Percentiles rank a stretch among this genome's conserved stretches.
These are phyloP conservation scores for Fusarium sarcochroum DNA, from an alignment of 2,329 filamentous ascomycete species.

Conservation along the genomic window DNA sequence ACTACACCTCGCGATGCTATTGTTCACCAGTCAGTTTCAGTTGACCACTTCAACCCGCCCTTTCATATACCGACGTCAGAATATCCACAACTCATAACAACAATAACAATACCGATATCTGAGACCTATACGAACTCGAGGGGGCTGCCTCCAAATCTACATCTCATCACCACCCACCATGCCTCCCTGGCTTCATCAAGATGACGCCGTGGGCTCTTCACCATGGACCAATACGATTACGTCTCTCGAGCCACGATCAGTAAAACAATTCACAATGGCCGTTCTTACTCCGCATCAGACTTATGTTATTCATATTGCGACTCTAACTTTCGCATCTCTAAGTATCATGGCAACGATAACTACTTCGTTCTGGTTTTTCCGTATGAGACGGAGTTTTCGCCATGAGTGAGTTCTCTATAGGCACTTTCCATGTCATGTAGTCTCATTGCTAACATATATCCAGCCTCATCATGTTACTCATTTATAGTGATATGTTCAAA, in stretches of 20 bases:
- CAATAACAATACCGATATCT: conserved; percentile 7
- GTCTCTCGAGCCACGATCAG: conserved; percentile 30
- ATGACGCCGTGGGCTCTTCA: conserved; percentile 13
- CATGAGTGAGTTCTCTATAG: conserved; percentile 61
- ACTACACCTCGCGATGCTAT: conserved; percentile 20
- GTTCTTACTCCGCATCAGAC: conserved; percentile 38
- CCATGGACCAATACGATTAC: conserved; percentile 27
- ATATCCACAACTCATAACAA: conserved; percentile 18
- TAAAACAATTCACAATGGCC: conserved; percentile 36
- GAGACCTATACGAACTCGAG: conserved; percentile 18
- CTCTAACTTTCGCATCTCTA: conserved; percentile 61
- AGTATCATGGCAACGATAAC: conserved; percentile 70
- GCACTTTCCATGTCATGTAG: background rate
- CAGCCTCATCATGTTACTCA: conserved; percentile 81
- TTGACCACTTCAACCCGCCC: conserved; percentile 11
- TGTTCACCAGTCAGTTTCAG: conserved; percentile 14
- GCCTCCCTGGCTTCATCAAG: conserved; percentile 37
- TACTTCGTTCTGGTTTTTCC: conserved; percentile 79
- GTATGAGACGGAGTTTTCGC: conserved; percentile 81
- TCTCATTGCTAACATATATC: conserved; percentile 15
- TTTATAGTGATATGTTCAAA: conserved; percentile 80
- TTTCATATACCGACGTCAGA: conserved; percentile 16
- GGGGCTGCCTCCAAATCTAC: conserved; percentile 13
- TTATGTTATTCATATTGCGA: conserved; percentile 44
- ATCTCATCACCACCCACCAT: conserved; percentile 29